phyloP scores from a whole-genome alignment of 768 basidiomycete genomes.

The Steccherinum ochraceum region DNA sequence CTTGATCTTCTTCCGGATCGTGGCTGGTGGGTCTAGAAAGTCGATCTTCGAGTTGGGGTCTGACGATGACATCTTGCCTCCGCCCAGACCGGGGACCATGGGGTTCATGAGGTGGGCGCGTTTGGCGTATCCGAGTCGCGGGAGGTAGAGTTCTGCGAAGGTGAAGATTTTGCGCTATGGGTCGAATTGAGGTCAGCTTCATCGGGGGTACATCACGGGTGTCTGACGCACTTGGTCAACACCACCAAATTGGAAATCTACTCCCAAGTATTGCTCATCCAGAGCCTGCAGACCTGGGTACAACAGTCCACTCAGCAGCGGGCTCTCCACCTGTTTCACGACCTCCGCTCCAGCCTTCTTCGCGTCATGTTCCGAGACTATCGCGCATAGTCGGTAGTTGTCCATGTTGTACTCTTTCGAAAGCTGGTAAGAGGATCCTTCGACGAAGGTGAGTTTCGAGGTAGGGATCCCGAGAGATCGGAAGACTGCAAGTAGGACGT shows the following conservation, averaged over 20 bases:
- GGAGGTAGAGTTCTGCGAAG: slow-evolving; percentile 94
- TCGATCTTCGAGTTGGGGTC: slow-evolving; percentile 98
- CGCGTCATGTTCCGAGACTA: slow-evolving; percentile 91
- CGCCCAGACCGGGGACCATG: slow-evolving; percentile 93
- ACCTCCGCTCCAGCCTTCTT: slow-evolving; percentile 99
- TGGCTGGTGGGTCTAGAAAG: slow-evolving; percentile 84
- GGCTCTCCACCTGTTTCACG: slow-evolving; percentile 94
- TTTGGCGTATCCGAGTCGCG: slow-evolving; percentile 86
- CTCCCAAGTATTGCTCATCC: slow-evolving; percentile 93
- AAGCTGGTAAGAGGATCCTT: slow-evolving; percentile 92
- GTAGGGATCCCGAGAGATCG: slow-evolving; percentile 86
- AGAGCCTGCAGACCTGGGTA: slow-evolving; percentile 97
- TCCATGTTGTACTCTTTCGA: slow-evolving; percentile 90
- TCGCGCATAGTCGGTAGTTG: slow-evolving; percentile 88
- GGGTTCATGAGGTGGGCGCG: slow-evolving; percentile 97
- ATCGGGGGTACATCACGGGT: background rate
- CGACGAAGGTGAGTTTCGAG: slow-evolving; percentile 74
- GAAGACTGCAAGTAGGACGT: slow-evolving; percentile 77
- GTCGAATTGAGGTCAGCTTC: background rate
- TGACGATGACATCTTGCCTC: slow-evolving; percentile 97
- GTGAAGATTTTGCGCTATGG: slow-evolving; percentile 96
- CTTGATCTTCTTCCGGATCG: slow-evolving; percentile 85
- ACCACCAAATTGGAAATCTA: slow-evolving; percentile 98
- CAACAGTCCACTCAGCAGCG: slow-evolving; percentile 83
- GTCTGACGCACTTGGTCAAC: slow-evolving; percentile 75